Evolutionary conservation across 768 basidiomycete species (phyloP).

Genomic region (Calocybe cyanea): DNA sequence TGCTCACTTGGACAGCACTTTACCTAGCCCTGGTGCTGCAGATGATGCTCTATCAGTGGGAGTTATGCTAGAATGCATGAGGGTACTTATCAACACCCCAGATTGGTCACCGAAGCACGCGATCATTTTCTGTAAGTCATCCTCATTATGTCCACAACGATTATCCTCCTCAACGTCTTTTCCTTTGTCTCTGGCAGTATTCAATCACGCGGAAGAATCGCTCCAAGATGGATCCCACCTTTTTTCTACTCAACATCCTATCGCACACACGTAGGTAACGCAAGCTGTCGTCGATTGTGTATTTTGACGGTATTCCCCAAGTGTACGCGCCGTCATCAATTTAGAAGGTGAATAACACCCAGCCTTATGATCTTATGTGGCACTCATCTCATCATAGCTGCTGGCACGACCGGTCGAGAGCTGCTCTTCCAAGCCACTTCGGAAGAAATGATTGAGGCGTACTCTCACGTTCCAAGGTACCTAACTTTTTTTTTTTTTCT

Average conservation of each 20-base stretch:
- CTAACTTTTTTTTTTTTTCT: conserved; percentile 1
- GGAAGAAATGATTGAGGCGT: conserved; percentile 91
- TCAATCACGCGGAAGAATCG: conserved; percentile 94
- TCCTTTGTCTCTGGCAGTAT: conserved; percentile 47
- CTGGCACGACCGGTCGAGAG: conserved; percentile 83
- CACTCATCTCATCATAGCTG: conserved; percentile 43
- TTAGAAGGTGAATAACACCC: conserved; percentile 61
- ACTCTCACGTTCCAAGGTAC: conserved; percentile 77
- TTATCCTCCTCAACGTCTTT: not conserved
- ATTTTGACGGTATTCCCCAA: conserved; percentile 26
- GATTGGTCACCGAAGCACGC: conserved; percentile 72
- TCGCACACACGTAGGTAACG: conserved; percentile 58
- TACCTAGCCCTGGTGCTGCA: conserved; percentile 85
- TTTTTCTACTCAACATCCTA: conserved; percentile 86
- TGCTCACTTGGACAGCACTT: conserved; percentile 66
- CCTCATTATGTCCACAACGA: not conserved
- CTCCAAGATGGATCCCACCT: conserved; percentile 94
- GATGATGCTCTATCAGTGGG: conserved; percentile 89
- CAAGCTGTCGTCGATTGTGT: not conserved
- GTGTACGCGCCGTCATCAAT: conserved; percentile 84
- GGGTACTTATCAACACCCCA: conserved; percentile 68
- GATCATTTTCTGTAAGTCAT: conserved; percentile 73
- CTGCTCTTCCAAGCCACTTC: conserved; percentile 95
- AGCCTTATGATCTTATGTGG: not conserved
- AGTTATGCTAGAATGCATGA: conserved; percentile 85